Evolutionary conservation across 257 asterid genomes (phyloP).

Genomic region (Nemophila menziesii): DNA sequence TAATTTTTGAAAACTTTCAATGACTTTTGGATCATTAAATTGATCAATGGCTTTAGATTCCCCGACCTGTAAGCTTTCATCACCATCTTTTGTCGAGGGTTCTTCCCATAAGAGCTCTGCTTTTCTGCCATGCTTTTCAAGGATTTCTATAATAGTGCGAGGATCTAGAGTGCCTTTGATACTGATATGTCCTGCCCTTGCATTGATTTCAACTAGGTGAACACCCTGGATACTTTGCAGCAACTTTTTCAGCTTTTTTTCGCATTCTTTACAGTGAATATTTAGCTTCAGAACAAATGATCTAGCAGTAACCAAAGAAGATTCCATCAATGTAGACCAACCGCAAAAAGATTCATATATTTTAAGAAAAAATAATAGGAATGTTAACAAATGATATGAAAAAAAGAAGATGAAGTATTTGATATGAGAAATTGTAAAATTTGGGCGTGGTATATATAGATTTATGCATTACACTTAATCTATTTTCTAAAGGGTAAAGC

Average conservation of each 20-base stretch:
- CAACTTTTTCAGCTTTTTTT: conserved; percentile 10
- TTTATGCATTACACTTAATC: too few relatives aligned
- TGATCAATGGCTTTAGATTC: neutral
- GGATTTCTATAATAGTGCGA: conserved; percentile 10
- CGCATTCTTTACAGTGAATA: conserved; percentile 13
- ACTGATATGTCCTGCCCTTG: conserved; percentile 7
- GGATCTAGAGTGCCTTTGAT: conserved; percentile 21
- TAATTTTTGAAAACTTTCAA: neutral
- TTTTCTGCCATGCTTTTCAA: conserved; percentile 15
- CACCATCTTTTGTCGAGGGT: neutral
- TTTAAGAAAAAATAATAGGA: too few relatives aligned
- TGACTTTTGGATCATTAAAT: conserved; percentile 1
- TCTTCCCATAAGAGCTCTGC: conserved; percentile 17
- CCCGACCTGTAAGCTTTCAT: neutral
- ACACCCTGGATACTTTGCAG: conserved; percentile 7
- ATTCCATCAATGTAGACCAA: conserved; percentile 7
- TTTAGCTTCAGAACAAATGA: conserved; percentile 13
- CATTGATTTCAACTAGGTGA: conserved; percentile 5
- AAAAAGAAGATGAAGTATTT: too few relatives aligned
- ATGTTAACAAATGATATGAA: too few relatives aligned
- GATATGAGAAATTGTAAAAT: too few relatives aligned
- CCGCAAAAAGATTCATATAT: too few relatives aligned
- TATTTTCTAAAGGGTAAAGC: too few relatives aligned
- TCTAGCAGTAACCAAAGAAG: conserved; percentile 7
- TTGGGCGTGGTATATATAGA: too few relatives aligned